These are phyloP conservation scores for Fusarium napiforme DNA, from an alignment of 2,329 filamentous ascomycete genomes.

Conservation along the genomic window DNA sequence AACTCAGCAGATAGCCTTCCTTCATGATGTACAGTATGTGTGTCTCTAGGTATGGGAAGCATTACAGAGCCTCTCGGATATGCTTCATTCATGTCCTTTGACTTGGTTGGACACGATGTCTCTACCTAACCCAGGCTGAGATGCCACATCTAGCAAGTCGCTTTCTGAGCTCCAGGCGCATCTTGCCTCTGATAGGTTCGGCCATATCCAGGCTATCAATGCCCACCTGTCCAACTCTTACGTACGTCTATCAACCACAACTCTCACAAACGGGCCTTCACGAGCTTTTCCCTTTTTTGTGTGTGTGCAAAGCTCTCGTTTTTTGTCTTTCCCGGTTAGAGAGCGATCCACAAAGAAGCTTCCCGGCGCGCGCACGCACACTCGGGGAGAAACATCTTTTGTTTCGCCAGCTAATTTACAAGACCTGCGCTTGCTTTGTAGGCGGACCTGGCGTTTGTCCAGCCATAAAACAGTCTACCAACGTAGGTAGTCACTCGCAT, in stretches of 20 bases:
- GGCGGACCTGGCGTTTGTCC: constrained; percentile 16
- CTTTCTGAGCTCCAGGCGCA: constrained; percentile 18
- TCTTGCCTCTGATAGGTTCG: constrained; percentile 31
- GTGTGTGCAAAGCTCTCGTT: background rate
- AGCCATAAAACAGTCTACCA: background rate
- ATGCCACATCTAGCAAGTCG: constrained; percentile 26
- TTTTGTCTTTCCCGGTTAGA: constrained; percentile 13
- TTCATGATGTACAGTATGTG: background rate
- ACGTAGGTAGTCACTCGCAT: background rate
- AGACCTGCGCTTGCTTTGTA: constrained; percentile 12
- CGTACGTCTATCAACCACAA: constrained; percentile 14
- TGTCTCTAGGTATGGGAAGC: background rate
- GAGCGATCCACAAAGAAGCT: constrained; percentile 19
- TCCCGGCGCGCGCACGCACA: constrained; percentile 6
- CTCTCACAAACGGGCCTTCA: constrained; percentile 19
- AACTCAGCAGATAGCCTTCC: background rate
- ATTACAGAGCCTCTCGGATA: background rate
- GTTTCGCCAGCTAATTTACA: background rate
- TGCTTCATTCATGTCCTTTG: background rate
- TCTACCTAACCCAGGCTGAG: constrained; percentile 23
- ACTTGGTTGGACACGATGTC: constrained; percentile 18
- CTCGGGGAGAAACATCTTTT: constrained; percentile 23
- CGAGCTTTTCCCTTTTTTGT: constrained; percentile 9
- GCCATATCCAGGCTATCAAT: constrained; percentile 21
- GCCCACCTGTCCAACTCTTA: constrained; percentile 22